Evolutionary conservation across 441 rosid genomes (phyloP).

Genomic region (Aquilaria agallochum): DNA sequence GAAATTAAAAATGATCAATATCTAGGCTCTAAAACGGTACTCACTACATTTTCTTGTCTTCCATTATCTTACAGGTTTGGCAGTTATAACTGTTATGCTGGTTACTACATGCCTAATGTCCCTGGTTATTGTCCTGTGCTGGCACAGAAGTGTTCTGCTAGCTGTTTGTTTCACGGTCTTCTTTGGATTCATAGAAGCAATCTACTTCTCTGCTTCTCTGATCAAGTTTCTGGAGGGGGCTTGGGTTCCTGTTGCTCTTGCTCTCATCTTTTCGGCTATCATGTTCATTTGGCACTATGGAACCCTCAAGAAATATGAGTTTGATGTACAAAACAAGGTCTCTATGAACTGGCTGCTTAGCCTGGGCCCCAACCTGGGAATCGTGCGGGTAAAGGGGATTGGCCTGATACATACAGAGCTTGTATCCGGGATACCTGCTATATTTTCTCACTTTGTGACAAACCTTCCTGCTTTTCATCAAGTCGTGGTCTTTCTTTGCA

Average conservation of each 20-base stretch:
- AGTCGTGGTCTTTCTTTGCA: slow-evolving; percentile 72
- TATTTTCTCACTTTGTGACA: slow-evolving; percentile 81
- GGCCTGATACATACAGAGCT: slow-evolving; percentile 77
- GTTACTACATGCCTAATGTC: slow-evolving; percentile 86
- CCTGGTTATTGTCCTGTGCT: slow-evolving; percentile 66
- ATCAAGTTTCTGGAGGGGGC: slow-evolving; percentile 88
- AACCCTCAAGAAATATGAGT: slow-evolving; percentile 64
- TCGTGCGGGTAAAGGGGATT: slow-evolving; percentile 70
- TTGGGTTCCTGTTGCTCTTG: slow-evolving; percentile 77
- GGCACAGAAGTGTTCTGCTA: slow-evolving; percentile 52
- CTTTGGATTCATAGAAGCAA: slow-evolving; percentile 70
- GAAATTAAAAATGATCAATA: no score
- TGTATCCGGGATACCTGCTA: slow-evolving; percentile 74
- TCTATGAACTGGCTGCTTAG: slow-evolving; percentile 74
- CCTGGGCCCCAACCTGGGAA: slow-evolving; percentile 62
- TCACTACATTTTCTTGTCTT: not conserved
- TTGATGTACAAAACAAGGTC: slow-evolving; percentile 76
- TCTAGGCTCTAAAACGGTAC: no score
- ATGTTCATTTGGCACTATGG: slow-evolving; percentile 86
- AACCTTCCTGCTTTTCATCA: slow-evolving; percentile 91
- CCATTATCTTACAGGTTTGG: slow-evolving; percentile 50
- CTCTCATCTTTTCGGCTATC: slow-evolving; percentile 55
- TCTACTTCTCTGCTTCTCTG: slow-evolving; percentile 84
- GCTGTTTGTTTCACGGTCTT: slow-evolving; percentile 59
- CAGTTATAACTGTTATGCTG: slow-evolving; percentile 85